Evolutionary conservation across 768 basidiomycete genomes (phyloP).

Genomic region (Mycena vulgaris): DNA sequence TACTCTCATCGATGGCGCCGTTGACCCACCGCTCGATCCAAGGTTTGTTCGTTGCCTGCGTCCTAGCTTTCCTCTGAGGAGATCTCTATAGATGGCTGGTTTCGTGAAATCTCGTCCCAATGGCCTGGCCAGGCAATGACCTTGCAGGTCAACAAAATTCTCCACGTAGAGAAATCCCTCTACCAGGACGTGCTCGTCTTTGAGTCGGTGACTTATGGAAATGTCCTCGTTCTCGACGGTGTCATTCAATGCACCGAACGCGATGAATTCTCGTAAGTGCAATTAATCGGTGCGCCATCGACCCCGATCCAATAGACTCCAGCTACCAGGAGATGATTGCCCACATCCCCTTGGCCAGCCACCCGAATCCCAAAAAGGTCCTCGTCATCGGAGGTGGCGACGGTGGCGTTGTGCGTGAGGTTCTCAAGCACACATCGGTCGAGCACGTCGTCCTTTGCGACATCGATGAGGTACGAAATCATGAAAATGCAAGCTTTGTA

Average conservation of each 20-base stretch:
- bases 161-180: conserved; percentile 93
- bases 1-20: conserved; percentile 49
- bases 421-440: conserved; percentile 93
- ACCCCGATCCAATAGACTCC: conserved; percentile 25
- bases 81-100: conserved; percentile 85
- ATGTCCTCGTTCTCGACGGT: conserved; percentile 95
- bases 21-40: conserved; percentile 57
- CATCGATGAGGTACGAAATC: conserved; percentile 86
- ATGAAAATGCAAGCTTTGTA: neutral
- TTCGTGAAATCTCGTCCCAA: conserved; percentile 94
- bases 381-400: conserved; percentile 99
- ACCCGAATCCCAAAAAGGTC: conserved; percentile 96
- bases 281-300: conserved; percentile 6
- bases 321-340: conserved; percentile 99
- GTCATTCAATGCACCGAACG: conserved; percentile 98
- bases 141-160: conserved; percentile 94
- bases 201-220: conserved; percentile 96
- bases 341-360: conserved; percentile 95
- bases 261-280: conserved; percentile 97
- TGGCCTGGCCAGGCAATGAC: conserved; percentile 99
- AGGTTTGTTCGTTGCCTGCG: conserved; percentile 35
- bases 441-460: conserved; percentile 96
- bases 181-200: conserved; percentile 99
- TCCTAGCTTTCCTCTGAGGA: neutral
- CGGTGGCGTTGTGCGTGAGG: conserved; percentile 97